Percentiles rank a stretch among this genome's conserved stretches.
Conservation (phyloP, 257 asterid genomes). For the Forsythia suspensa region DNA sequence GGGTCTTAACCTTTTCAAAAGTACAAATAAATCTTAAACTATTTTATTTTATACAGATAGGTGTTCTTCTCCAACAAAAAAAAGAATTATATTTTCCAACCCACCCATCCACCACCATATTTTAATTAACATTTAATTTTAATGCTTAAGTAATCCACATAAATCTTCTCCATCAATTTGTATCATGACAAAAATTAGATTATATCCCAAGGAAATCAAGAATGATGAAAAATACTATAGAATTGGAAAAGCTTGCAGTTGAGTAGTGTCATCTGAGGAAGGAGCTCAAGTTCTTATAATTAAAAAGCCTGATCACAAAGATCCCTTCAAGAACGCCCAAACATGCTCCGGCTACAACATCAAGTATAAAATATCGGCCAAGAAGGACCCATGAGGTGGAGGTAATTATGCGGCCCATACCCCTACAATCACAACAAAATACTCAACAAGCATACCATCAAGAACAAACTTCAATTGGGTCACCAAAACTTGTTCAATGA, state of each 20-base stretch:
- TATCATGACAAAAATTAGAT: conserved; percentile 2
- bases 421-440: conserved; percentile 40
- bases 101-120: no score
- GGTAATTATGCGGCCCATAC: conserved; percentile 63
- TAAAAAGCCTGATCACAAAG: conserved; percentile 49
- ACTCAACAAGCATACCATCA: conserved; percentile 30
- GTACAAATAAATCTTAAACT: no score
- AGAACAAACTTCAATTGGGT: conserved; percentile 15
- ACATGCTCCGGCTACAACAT: conserved; percentile 64
- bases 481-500: conserved; percentile 26
- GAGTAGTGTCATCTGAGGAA: conserved; percentile 35
- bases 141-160: conserved; percentile 6
- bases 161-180: neutral
- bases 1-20: no score
- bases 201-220: neutral
- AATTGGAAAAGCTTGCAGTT: conserved; percentile 38
- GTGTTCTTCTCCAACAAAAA: no score
- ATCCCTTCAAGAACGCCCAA: conserved; percentile 72
- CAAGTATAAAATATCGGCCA: conserved; percentile 79
- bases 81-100: no score
- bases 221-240: neutral
- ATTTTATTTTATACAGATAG: no score
- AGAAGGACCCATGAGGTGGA: conserved; percentile 73
- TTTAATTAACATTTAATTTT: neutral
- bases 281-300: conserved; percentile 42